Evolutionary conservation across 2,329 filamentous ascomycete genomes (phyloP).

Genomic region (Pyrenochaeta sp.): DNA sequence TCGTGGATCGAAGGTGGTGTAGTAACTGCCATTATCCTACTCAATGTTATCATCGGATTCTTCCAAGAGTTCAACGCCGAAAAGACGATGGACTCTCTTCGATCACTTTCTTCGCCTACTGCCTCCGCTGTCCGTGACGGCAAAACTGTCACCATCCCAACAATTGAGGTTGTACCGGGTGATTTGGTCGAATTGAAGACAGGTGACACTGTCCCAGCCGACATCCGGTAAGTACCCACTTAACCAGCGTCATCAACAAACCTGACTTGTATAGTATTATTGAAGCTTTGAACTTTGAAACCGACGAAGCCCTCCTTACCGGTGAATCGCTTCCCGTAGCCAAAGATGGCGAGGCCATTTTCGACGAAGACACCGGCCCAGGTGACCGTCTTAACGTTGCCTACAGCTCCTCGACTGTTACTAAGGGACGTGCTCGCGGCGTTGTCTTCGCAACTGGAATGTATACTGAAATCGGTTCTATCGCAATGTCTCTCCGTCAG

Average conservation of each 20-base stretch:
- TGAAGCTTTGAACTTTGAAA: slow-evolving; percentile 75
- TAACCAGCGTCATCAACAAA: slow-evolving; percentile 1
- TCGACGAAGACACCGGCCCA: slow-evolving; percentile 62
- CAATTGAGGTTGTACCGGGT: slow-evolving; percentile 68
- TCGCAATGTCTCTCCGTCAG: slow-evolving; percentile 70
- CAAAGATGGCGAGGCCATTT: slow-evolving; percentile 66
- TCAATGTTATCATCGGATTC: slow-evolving; percentile 57
- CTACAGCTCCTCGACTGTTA: slow-evolving; percentile 73
- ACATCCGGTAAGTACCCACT: slow-evolving; percentile 57
- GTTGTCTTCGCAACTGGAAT: slow-evolving; percentile 73
- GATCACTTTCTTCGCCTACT: slow-evolving; percentile 55
- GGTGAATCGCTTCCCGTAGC: slow-evolving; percentile 72
- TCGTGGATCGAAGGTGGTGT: slow-evolving; percentile 59
- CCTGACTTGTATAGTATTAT: slow-evolving; percentile 47
- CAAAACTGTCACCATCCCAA: slow-evolving; percentile 58
- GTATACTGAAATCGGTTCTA: slow-evolving; percentile 75
- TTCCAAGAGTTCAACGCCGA: slow-evolving; percentile 56
- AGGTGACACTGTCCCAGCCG: slow-evolving; percentile 74
- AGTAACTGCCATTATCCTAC: slow-evolving; percentile 53
- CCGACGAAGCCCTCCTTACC: slow-evolving; percentile 74
- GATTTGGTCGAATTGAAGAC: slow-evolving; percentile 68
- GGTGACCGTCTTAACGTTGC: slow-evolving; percentile 74
- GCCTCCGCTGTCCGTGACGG: slow-evolving; percentile 61
- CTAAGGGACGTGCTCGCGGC: slow-evolving; percentile 71
- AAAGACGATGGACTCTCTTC: slow-evolving; percentile 57